Conservation (phyloP, 768 basidiomycete species). For the Rubroboletus satanas region DNA sequence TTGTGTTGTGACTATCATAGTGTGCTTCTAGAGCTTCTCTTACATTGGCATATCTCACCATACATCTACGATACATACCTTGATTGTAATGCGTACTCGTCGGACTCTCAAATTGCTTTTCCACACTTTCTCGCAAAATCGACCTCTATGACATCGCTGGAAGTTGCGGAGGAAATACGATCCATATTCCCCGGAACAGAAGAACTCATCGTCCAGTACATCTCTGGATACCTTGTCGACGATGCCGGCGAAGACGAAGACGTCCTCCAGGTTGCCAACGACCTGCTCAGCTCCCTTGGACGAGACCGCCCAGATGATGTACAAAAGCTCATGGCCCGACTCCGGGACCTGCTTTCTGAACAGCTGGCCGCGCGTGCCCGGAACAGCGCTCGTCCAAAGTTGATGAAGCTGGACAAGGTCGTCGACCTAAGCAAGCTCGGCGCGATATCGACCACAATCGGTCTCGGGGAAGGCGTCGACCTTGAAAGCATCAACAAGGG, state of each 20-base stretch:
- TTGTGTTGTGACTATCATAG: constrained; percentile 18
- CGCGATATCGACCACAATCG: constrained; percentile 76
- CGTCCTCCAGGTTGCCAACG: constrained; percentile 69
- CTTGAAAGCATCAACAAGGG: constrained; percentile 91
- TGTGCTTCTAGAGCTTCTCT: constrained; percentile 21
- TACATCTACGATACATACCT: constrained; percentile 20
- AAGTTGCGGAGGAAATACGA: constrained; percentile 79
- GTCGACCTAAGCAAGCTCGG: constrained; percentile 83
- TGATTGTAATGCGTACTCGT: constrained; percentile 8
- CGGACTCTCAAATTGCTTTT: neutral
- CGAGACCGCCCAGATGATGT: constrained; percentile 55
- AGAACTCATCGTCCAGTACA: constrained; percentile 81
- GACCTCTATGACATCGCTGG: constrained; percentile 59
- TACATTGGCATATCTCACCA: constrained; percentile 5
- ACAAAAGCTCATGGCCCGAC: constrained; percentile 61
- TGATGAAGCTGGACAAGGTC: constrained; percentile 78
- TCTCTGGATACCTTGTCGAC: constrained; percentile 84
- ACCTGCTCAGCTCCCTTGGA: constrained; percentile 74
- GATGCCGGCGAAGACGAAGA: constrained; percentile 88
- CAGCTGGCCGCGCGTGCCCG: constrained; percentile 56
- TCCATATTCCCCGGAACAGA: constrained; percentile 69
- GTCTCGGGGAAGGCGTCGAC: constrained; percentile 78
- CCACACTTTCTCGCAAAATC: neutral
- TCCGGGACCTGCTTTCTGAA: constrained; percentile 62
- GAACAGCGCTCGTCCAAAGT: constrained; percentile 57